Evolutionary conservation across 768 basidiomycete species (phyloP).

Genomic region (Albatrellus ellisii): DNA sequence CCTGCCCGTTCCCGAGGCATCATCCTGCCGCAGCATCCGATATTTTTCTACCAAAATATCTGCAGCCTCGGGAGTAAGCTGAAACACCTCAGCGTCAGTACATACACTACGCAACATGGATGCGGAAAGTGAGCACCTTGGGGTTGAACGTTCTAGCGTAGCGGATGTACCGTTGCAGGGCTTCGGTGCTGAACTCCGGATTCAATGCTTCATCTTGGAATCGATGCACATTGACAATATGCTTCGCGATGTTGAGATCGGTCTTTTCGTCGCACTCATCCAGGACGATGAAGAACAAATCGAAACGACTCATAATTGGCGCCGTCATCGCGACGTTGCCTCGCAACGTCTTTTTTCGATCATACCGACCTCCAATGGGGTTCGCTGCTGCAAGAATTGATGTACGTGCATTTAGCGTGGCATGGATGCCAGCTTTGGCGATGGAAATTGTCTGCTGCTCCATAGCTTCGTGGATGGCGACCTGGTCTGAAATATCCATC

Average conservation of each 20-base stretch:
- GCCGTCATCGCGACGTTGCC: conserved; percentile 96
- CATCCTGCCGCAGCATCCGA: conserved; percentile 82
- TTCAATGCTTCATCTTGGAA: conserved; percentile 90
- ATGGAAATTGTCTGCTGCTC: conserved; percentile 99
- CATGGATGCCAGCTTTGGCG: conserved; percentile 98
- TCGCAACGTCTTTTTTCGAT: conserved; percentile 82
- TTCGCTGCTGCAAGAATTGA: conserved; percentile 98
- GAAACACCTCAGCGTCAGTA: conserved; percentile 5
- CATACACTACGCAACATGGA: not conserved
- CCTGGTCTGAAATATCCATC: conserved; percentile 98
- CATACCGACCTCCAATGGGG: conserved; percentile 93
- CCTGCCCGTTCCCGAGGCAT: conserved; percentile 72
- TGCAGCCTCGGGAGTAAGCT: conserved; percentile 90
- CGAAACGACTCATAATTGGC: conserved; percentile 98
- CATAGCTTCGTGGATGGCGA: conserved; percentile 99
- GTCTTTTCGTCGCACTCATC: conserved; percentile 93
- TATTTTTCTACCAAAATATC: conserved; percentile 94
- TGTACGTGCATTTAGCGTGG: conserved; percentile 94
- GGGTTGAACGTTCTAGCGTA: conserved; percentile 97
- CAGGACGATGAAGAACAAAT: conserved; percentile 94
- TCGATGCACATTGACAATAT: conserved; percentile 96
- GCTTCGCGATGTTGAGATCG: conserved; percentile 87
- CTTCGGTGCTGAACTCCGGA: conserved; percentile 96
- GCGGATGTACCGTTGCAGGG: conserved; percentile 90
- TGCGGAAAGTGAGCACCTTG: conserved; percentile 42